Percentiles rank a stretch among this genome's conserved stretches.
Conservation (phyloP, 2,329 filamentous ascomycete species). For the Diaporthe humulicola region DNA sequence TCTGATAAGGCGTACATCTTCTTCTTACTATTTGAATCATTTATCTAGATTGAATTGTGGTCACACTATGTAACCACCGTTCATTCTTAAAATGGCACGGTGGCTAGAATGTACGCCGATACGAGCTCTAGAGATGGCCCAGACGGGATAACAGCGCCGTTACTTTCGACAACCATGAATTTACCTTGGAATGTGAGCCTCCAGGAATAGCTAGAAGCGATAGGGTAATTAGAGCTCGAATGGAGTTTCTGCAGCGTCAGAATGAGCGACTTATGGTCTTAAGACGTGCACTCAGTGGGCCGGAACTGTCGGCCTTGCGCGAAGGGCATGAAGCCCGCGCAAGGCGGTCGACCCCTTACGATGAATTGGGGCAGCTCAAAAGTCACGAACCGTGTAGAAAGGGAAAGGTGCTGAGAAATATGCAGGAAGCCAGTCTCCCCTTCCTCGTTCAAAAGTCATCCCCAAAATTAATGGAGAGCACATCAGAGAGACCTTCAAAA, state of each 20-base stretch:
- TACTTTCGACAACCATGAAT: neutral
- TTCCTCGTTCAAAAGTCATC: no score
- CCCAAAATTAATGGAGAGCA: no score
- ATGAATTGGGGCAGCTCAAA: no score
- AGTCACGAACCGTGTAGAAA: no score
- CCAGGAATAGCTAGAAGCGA: slow-evolving; percentile 3
- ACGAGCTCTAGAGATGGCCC: slow-evolving; percentile 32
- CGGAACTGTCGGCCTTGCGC: slow-evolving; percentile 27
- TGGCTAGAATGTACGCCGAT: slow-evolving; percentile 36
- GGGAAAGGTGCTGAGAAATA: no score
- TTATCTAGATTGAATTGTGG: no score
- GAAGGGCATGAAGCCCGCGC: slow-evolving; percentile 27
- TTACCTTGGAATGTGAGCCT: slow-evolving; percentile 13
- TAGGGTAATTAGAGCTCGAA: neutral
- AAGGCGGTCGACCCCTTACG: neutral
- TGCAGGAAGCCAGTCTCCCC: no score
- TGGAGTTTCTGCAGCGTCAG: slow-evolving; percentile 17
- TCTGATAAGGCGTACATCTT: no score
- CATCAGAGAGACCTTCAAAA: no score
- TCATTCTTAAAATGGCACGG: no score
- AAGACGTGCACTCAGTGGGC: slow-evolving; percentile 24
- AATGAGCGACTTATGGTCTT: slow-evolving; percentile 26
- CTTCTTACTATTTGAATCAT: no score
- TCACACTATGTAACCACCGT: no score
- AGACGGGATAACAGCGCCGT: slow-evolving; percentile 9